Conservation (phyloP, 1,139 yeast genomes). For the Geotrichum australiense region DNA sequence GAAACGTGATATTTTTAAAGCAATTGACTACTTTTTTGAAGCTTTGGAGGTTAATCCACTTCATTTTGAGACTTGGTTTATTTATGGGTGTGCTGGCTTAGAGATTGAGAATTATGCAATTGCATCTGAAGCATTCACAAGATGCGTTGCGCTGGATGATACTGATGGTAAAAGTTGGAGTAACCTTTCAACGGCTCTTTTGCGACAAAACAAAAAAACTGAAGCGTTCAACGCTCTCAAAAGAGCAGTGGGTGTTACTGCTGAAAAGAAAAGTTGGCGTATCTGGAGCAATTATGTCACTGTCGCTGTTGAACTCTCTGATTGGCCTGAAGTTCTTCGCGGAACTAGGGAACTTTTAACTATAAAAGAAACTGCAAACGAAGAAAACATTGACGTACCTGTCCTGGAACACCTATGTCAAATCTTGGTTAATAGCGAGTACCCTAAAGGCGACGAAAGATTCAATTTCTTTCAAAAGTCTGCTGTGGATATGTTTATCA, state of each 20-base stretch:
- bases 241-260: slow-evolving; percentile 64
- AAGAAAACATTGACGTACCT: slow-evolving; percentile 65
- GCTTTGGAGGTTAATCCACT: slow-evolving; percentile 72
- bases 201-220: slow-evolving; percentile 54
- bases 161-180: slow-evolving; percentile 86
- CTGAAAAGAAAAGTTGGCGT: slow-evolving; percentile 69
- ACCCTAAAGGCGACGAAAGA: slow-evolving; percentile 36
- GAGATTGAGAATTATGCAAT: slow-evolving; percentile 64
- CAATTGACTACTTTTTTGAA: slow-evolving; percentile 66
- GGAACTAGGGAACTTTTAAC: slow-evolving; percentile 63
- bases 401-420: slow-evolving; percentile 70
- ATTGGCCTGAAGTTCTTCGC: slow-evolving; percentile 80
- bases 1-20: slow-evolving; percentile 45
- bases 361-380: slow-evolving; percentile 50
- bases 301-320: slow-evolving; percentile 71
- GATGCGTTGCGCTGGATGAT: slow-evolving; percentile 85
- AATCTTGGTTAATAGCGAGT: slow-evolving; percentile 49
- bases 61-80: slow-evolving; percentile 78
- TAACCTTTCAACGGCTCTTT: slow-evolving; percentile 77
- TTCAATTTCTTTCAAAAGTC: slow-evolving; percentile 45
- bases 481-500: slow-evolving; percentile 64
- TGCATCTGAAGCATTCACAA: slow-evolving; percentile 88
- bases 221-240: slow-evolving; percentile 82
- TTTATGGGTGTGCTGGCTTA: slow-evolving; percentile 86
- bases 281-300: slow-evolving; percentile 82